These are phyloP conservation scores for Wickerhamomyces sp. DNA, from an alignment of 1,139 yeast species.

Conservation along the genomic window DNA sequence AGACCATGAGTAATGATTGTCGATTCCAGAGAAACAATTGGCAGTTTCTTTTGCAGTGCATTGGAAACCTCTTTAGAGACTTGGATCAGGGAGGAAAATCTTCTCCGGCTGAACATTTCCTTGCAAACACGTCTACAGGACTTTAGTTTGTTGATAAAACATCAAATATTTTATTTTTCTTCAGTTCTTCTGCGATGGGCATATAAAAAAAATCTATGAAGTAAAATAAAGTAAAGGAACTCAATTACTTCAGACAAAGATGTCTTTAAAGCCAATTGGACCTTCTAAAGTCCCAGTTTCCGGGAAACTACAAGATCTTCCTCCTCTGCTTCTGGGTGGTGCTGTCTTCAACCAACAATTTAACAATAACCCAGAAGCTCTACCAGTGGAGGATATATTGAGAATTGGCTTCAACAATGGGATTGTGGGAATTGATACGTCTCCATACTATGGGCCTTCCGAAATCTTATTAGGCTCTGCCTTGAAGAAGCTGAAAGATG, in stretches of 20 bases:
- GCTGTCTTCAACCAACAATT: constrained; percentile 82
- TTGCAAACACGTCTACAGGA: no score
- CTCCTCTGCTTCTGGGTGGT: constrained; percentile 75
- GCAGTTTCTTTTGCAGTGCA: constrained; percentile 51
- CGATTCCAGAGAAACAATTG: constrained; percentile 78
- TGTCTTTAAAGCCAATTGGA: constrained; percentile 13
- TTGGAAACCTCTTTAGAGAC: constrained; percentile 56
- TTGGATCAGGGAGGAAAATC: constrained; percentile 21
- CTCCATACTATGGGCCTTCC: constrained; percentile 91
- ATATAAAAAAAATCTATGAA: no score
- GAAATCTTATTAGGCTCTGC: constrained; percentile 73
- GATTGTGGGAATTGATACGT: constrained; percentile 76
- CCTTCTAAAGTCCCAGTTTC: constrained; percentile 12
- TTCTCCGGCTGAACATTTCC: not conserved
- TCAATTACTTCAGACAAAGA: not conserved
- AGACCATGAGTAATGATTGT: constrained; percentile 90
- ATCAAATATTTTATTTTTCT: no score
- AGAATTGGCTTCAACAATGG: constrained; percentile 61
- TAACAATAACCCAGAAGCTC: constrained; percentile 53
- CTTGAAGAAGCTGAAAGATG: constrained; percentile 33
- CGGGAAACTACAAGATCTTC: constrained; percentile 17
- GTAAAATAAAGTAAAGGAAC: no score
- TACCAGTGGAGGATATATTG: constrained; percentile 57
- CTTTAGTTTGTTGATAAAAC: no score
- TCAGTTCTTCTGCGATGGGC: no score